A percentile compares a stretch with the other conserved stretches of the same genome.
phyloP scores from a whole-genome alignment of 2,329 filamentous ascomycete genomes.

The Fusarium graminum region DNA sequence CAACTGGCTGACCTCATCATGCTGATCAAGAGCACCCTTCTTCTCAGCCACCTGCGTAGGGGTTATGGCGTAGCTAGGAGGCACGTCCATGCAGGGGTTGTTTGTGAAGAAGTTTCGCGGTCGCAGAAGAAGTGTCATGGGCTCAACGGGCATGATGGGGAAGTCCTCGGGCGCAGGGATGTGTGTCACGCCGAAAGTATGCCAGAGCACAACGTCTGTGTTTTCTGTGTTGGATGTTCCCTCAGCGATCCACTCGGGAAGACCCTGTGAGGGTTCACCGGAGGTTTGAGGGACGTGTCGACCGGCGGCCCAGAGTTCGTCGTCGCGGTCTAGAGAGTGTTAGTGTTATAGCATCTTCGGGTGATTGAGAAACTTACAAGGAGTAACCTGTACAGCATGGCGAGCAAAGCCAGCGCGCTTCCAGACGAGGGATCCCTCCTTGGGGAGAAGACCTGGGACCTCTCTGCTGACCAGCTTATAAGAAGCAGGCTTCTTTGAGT shows the following conservation, averaged over 20 bases:
- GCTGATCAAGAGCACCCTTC: conserved; percentile 44
- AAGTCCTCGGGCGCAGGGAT: conserved; percentile 93
- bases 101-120: conserved; percentile 85
- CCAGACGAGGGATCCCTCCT: conserved; percentile 85
- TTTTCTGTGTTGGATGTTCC: conserved; percentile 78
- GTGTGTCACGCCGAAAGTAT: conserved; percentile 92
- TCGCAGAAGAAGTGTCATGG: conserved; percentile 82
- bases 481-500: conserved; percentile 84
- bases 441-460: conserved; percentile 82
- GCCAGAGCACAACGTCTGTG: conserved; percentile 91
- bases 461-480: conserved; percentile 94
- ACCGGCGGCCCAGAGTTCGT: conserved; percentile 86
- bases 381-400: conserved; percentile 89
- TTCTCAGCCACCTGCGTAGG: conserved; percentile 50
- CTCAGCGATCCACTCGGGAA: conserved; percentile 83
- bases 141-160: conserved; percentile 90
- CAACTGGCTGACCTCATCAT: conserved; percentile 43
- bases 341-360: not conserved
- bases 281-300: conserved; percentile 90
- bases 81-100: conserved; percentile 85
- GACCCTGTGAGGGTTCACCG: conserved; percentile 78
- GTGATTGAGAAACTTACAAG: conserved; percentile 70
- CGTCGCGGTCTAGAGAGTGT: conserved; percentile 72
- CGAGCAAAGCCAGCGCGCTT: conserved; percentile 89
- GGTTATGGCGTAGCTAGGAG: conserved; percentile 61